Evolutionary conservation across 192 early-diverging fungal genomes (phyloP).

Genomic region (Linnemannia hyalina): DNA sequence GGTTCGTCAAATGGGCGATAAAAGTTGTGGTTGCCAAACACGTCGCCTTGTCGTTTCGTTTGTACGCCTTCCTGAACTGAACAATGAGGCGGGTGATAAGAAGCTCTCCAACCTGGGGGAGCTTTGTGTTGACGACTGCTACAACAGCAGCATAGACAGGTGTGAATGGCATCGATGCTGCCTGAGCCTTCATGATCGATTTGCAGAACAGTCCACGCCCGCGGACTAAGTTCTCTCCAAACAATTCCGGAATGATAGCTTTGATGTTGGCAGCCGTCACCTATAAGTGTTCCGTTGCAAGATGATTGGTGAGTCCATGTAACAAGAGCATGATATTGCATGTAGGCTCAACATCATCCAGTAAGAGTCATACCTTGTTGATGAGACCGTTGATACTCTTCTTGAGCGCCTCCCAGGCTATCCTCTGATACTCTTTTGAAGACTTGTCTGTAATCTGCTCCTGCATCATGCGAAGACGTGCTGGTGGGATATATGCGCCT

Average conservation of each 20-base stretch:
- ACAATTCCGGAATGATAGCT: constrained; percentile 88
- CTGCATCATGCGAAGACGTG: constrained; percentile 81
- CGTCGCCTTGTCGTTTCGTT: constrained; percentile 89
- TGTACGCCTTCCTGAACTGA: constrained; percentile 93
- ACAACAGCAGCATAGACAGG: constrained; percentile 91
- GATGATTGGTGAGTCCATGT: neutral
- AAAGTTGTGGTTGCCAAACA: constrained; percentile 91
- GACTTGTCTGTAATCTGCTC: constrained; percentile 76
- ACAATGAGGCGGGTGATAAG: constrained; percentile 85
- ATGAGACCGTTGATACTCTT: constrained; percentile 95
- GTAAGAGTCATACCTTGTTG: constrained; percentile 75
- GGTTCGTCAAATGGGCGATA: constrained; percentile 94
- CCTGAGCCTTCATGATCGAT: constrained; percentile 91
- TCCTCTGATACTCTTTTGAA: constrained; percentile 83
- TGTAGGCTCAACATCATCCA: neutral
- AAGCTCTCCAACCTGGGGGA: constrained; percentile 91
- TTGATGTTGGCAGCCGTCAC: constrained; percentile 94
- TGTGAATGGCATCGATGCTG: constrained; percentile 89
- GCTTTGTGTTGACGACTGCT: constrained; percentile 93
- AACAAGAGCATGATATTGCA: neutral
- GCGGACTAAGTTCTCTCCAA: constrained; percentile 92
- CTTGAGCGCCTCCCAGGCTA: constrained; percentile 94
- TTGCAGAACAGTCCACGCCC: constrained; percentile 91
- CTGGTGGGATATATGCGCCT: constrained; percentile 90
- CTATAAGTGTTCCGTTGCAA: constrained; percentile 14